Evolutionary conservation across 1,284 basidiomycete species (phyloP).

Genomic region (Heterobasidion parviporum): DNA sequence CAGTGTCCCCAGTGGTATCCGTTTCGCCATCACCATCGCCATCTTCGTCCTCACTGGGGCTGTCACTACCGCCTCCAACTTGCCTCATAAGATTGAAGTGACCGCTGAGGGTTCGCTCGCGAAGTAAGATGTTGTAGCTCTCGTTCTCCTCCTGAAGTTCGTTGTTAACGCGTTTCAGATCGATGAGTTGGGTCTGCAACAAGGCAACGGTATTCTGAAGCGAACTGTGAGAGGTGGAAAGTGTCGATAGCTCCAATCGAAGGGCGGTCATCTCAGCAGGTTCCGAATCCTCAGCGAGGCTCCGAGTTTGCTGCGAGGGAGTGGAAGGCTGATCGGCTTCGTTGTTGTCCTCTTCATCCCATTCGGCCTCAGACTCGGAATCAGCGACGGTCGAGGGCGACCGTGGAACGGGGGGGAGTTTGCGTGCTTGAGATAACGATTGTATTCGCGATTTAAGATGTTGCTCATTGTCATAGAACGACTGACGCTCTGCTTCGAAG

Average conservation of each 20-base stretch:
- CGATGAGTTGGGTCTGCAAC: conserved; percentile 67
- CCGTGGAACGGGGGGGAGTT: conserved; percentile 25
- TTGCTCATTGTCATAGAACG: conserved; percentile 82
- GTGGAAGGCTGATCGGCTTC: conserved; percentile 17
- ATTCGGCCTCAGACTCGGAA: conserved; percentile 31
- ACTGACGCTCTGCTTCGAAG: conserved; percentile 78
- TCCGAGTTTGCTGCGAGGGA: conserved; percentile 31
- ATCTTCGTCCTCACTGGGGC: conserved; percentile 39
- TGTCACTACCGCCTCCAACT: conserved; percentile 43
- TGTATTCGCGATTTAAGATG: conserved; percentile 82
- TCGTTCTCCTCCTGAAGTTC: conserved; percentile 90
- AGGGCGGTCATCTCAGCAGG: conserved; percentile 80
- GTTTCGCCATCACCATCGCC: conserved; percentile 28
- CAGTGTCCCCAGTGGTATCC: conserved; percentile 35
- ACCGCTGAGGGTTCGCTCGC: conserved; percentile 84
- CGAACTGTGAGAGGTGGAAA: conserved; percentile 72
- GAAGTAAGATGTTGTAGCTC: conserved; percentile 85
- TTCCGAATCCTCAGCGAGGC: conserved; percentile 61
- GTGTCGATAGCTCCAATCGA: conserved; percentile 68
- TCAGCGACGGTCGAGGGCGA: conserved; percentile 22
- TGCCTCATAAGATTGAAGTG: conserved; percentile 69
- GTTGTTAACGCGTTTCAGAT: conserved; percentile 74
- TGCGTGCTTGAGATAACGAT: conserved; percentile 62
- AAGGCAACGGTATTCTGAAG: conserved; percentile 70
- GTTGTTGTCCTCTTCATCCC: conserved; percentile 33